Evolutionary conservation across 768 basidiomycete genomes (phyloP), one percentile per base, ranked within the genome.

Genomic region (Podaxis pistillaris): DNA sequence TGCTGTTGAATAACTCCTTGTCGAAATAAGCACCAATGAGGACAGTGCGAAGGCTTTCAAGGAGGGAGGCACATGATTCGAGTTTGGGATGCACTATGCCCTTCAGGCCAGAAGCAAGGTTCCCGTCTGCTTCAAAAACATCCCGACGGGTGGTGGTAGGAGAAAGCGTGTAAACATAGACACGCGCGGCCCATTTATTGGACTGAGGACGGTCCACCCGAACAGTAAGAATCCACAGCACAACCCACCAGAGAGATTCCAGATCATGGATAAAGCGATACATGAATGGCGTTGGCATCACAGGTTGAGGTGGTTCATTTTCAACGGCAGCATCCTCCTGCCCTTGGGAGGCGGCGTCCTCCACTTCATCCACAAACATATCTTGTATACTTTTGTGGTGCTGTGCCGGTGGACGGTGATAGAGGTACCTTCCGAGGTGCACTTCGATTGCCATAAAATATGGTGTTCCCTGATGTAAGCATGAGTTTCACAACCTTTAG

Each of bases 391-490:
- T 28, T 9, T 3, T 24, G 19, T 7, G 15, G 6, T 4, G 4
- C 22, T 49, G 3, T 1, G 47, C 19, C n/a, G 1, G 47, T 6
- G 8, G 47, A 50, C 0, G 9, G 12, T 9, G 4, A n/a, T 19
- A 46, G 7, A 46, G 9, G 0, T 44, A n/a, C 8, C 8, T 2
- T 8, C 24, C 17, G 12, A 24, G 19, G 17, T 38, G 51, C 19
- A 54, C 40, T 19, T 61, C 60, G 2, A 61, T 44, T 4, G 60
- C 24, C 36, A 61, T 53, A 33, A 61, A 61, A 24, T 28, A 52
- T 2, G 52, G 4, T 2, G 60, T 61, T 40, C 60, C 60, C 60
- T 61, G 51, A 24, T 33, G 7, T 36, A 11, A 22, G 13, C 7
- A 38, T n/a, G 30, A 40, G 30, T 7, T 30, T 30, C 7, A 7